Conservation (phyloP, 495 filamentous ascomycete species). For the Bombardia bombarda region DNA sequence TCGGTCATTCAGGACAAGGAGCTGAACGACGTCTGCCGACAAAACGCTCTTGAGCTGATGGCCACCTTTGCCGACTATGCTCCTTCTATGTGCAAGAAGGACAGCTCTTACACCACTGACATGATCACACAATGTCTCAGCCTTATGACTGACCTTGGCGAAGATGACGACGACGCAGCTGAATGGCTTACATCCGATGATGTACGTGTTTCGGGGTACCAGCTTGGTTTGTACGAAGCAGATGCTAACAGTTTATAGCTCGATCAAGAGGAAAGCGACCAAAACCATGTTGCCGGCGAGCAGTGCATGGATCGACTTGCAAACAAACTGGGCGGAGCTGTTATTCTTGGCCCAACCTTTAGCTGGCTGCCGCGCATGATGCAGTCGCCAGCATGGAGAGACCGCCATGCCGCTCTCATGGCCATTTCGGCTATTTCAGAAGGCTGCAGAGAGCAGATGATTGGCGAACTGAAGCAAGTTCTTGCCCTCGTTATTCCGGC, state of each 20-base stretch:
- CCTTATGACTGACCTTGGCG: slow-evolving; percentile 97
- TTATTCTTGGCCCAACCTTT: slow-evolving; percentile 88
- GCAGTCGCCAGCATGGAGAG: slow-evolving; percentile 87
- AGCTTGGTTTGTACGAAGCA: neutral
- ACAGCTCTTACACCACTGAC: slow-evolving; percentile 77
- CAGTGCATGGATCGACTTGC: slow-evolving; percentile 98
- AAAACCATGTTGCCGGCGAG: slow-evolving; percentile 96
- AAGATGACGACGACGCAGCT: slow-evolving; percentile 87
- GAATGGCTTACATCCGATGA: slow-evolving; percentile 95
- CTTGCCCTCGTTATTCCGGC: slow-evolving; percentile 88
- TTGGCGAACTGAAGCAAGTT: slow-evolving; percentile 87
- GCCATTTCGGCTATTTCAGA: slow-evolving; percentile 98
- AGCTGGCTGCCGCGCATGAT: slow-evolving; percentile 97
- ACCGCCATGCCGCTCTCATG: slow-evolving; percentile 97
- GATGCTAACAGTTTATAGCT: slow-evolving; percentile 40
- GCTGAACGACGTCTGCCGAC: slow-evolving; percentile 76
- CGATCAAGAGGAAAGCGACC: slow-evolving; percentile 91
- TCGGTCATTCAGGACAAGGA: slow-evolving; percentile 95
- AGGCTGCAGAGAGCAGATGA: slow-evolving; percentile 93
- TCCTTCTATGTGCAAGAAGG: slow-evolving; percentile 89
- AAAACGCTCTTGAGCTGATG: slow-evolving; percentile 95
- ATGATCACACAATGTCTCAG: slow-evolving; percentile 99
- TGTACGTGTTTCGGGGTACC: slow-evolving; percentile 38
- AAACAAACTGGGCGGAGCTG: slow-evolving; percentile 88
- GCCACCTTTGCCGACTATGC: slow-evolving; percentile 96